These are phyloP conservation scores for Lactarius indigo DNA, from an alignment of 768 basidiomycete species.

Conservation along the genomic window DNA sequence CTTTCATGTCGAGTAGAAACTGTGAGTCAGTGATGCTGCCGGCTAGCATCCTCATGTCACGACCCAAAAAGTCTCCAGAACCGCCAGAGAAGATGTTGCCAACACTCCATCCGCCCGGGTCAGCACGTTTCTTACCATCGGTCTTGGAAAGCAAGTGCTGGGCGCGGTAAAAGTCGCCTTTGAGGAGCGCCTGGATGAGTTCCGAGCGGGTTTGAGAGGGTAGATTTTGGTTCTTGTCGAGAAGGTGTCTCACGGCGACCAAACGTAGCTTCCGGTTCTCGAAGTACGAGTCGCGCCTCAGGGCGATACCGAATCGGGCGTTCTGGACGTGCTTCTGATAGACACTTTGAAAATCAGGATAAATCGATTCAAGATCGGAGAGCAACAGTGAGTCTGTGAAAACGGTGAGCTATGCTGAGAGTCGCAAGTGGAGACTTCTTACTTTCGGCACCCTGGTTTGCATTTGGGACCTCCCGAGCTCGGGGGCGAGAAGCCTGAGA, in stretches of 20 bases:
- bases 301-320: neutral
- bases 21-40: neutral
- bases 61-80: conserved; percentile 1
- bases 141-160: neutral
- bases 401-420: neutral
- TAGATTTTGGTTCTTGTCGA: neutral
- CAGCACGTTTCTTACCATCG: neutral
- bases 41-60: conserved; percentile 13
- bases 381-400: neutral
- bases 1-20: conserved; percentile 15
- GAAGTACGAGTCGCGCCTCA: conserved; percentile 1
- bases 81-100: neutral
- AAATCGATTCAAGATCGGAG: conserved; percentile 11
- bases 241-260: conserved; percentile 2
- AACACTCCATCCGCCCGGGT: too few species aligned
- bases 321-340: conserved; percentile 3
- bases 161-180: conserved; percentile 15
- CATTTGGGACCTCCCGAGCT: neutral
- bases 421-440: neutral
- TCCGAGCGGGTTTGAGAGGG: neutral
- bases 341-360: neutral
- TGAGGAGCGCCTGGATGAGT: neutral
- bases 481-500: neutral
- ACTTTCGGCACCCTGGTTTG: neutral
- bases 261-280: conserved; percentile 7